Conservation (phyloP, 1,284 basidiomycete species). For the Rhodotorula sp. region DNA sequence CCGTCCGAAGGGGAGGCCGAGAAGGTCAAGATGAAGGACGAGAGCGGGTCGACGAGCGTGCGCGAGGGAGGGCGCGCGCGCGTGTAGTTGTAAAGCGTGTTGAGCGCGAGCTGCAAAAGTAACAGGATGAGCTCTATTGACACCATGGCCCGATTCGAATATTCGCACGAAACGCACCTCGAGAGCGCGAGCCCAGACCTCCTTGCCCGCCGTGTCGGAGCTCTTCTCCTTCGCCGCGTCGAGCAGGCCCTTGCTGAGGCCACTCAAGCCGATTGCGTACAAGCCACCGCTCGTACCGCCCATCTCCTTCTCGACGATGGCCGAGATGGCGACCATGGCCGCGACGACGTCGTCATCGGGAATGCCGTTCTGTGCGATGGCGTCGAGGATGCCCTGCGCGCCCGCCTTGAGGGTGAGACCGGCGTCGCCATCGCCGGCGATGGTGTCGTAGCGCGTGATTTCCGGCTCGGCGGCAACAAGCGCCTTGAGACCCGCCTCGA, state of each 20-base stretch:
- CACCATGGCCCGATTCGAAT: no score
- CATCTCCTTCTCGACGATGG: conserved; percentile 78
- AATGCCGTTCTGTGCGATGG: conserved; percentile 53
- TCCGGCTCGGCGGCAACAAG: conserved; percentile 78
- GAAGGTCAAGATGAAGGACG: conserved; percentile 70
- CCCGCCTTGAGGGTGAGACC: conserved; percentile 75
- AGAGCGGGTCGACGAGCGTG: conserved; percentile 85
- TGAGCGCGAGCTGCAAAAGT: conserved; percentile 58
- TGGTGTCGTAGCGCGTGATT: conserved; percentile 83
- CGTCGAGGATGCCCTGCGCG: conserved; percentile 55
- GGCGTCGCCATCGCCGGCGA: conserved; percentile 62
- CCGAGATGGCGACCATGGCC: conserved; percentile 67
- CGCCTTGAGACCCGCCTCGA: conserved; percentile 67
- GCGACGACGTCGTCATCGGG: conserved; percentile 64
- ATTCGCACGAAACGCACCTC: conserved; percentile 42
- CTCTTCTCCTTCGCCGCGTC: conserved; percentile 47
- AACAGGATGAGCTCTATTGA: no score
- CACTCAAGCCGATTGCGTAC: conserved; percentile 87
- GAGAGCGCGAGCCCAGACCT: conserved; percentile 67
- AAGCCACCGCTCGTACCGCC: conserved; percentile 89
- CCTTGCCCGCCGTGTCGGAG: conserved; percentile 54
- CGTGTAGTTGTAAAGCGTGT: conserved; percentile 80
- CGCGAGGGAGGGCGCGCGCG: conserved; percentile 83
- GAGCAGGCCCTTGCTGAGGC: conserved; percentile 73
- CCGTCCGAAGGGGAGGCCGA: conserved; percentile 51